These are phyloP conservation scores for Rhododendron simsii DNA, from an alignment of 148 eudicot genomes.

Conservation along the genomic window DNA sequence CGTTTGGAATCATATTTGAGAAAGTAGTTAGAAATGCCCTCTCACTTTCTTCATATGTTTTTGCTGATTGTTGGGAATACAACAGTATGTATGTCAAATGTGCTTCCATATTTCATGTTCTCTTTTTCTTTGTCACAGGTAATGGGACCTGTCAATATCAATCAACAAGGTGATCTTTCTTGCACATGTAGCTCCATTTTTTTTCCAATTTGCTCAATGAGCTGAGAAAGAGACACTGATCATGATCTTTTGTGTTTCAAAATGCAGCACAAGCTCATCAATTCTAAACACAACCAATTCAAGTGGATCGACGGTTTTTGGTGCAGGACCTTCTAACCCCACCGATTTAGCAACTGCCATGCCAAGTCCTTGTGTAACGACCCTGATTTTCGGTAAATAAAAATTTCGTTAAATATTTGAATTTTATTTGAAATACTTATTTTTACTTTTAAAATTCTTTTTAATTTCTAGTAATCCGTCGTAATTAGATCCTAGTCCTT, in stretches of 20 bases:
- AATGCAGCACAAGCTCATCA: conserved; percentile 87
- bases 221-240: neutral
- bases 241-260: neutral
- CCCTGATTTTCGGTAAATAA: no score
- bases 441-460: no score
- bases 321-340: conserved; percentile 55
- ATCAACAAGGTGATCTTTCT: conserved; percentile 64
- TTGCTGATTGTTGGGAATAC: neutral
- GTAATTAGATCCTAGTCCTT: no score
- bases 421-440: no score
- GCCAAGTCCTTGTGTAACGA: neutral
- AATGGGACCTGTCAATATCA: conserved; percentile 62
- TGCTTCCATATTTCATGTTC: neutral
- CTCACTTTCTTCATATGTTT: neutral
- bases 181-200: neutral
- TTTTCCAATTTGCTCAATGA: neutral
- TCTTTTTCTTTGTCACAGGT: conserved; percentile 44
- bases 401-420: no score
- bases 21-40: neutral
- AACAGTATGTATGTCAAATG: neutral
- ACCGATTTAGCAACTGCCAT: conserved; percentile 22
- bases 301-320: conserved; percentile 68
- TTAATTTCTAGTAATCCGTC: no score
- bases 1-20: neutral
- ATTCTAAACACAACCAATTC: conserved; percentile 71